A percentile compares a stretch with the other conserved stretches of the same genome.
phyloP scores from a whole-genome alignment of 257 asterid species.

The Hygrophila difformis region DNA sequence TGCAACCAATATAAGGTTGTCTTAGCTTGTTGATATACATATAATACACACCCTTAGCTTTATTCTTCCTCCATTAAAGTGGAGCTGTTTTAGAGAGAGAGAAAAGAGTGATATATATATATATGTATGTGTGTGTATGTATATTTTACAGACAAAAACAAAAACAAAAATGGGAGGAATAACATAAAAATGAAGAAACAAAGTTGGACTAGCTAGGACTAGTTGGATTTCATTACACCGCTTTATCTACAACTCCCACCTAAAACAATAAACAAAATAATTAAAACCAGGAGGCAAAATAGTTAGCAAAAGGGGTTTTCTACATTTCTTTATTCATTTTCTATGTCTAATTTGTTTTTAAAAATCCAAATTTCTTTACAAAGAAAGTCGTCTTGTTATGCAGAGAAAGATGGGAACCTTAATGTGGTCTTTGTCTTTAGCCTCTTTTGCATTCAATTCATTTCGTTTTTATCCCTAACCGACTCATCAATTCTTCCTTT shows the following conservation, averaged over 20 bases:
- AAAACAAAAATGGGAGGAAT: background rate
- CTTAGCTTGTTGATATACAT: too few species aligned
- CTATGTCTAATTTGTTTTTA: too few species aligned
- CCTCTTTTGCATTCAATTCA: constrained; percentile 41
- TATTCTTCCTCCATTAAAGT: background rate
- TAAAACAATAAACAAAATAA: constrained; percentile 4
- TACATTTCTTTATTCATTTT: background rate
- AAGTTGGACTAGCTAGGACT: constrained; percentile 1
- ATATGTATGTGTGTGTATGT: too few species aligned
- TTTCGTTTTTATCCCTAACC: constrained; percentile 33
- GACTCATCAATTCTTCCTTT: too few species aligned
- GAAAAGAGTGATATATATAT: background rate
- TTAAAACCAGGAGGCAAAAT: too few species aligned
- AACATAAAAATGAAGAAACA: too few species aligned
- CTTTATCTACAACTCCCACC: constrained; percentile 24
- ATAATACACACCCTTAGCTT: too few species aligned
- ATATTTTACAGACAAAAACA: constrained; percentile 11
- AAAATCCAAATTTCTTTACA: constrained; percentile 5
- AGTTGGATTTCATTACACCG: constrained; percentile 21
- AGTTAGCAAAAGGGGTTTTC: background rate
- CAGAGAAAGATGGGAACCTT: constrained; percentile 37
- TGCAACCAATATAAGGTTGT: too few species aligned
- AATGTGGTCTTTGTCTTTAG: constrained; percentile 35
- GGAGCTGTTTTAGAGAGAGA: constrained; percentile 22
- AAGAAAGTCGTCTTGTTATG: constrained; percentile 33